Percentiles rank a stretch among this genome's conserved stretches.
Conservation (phyloP, 2,329 filamentous ascomycete species). For the Macroventuria anomochaeta region DNA sequence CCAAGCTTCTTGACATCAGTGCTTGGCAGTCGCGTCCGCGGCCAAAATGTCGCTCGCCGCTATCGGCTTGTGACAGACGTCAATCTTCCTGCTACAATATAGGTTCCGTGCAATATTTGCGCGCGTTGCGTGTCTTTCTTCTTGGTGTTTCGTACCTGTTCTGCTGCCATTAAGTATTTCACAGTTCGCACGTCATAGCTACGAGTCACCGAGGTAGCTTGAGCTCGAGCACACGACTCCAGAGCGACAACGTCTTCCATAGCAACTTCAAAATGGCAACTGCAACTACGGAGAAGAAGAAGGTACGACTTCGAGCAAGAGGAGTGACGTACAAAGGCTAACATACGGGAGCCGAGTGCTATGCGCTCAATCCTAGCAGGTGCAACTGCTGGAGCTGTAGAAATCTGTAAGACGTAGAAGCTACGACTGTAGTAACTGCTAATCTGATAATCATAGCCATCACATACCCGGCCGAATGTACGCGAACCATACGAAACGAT, state of each 20-base stretch:
- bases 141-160: not conserved
- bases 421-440: no score
- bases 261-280: slow-evolving; percentile 31
- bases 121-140: not conserved
- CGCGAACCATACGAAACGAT: slow-evolving; percentile 29
- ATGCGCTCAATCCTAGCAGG: slow-evolving; percentile 91
- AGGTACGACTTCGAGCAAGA: slow-evolving; percentile 24
- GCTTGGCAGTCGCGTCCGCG: slow-evolving; percentile 16
- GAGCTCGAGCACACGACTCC: slow-evolving; percentile 11
- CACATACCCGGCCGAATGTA: slow-evolving; percentile 94
- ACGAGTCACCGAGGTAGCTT: slow-evolving; percentile 13
- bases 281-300: slow-evolving; percentile 45
- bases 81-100: not conserved
- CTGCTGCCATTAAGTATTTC: not conserved
- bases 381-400: slow-evolving; percentile 89
- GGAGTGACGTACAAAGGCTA: not conserved
- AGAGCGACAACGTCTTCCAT: not conserved
- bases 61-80: slow-evolving; percentile 15
- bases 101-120: not conserved
- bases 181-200: slow-evolving; percentile 16
- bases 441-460: slow-evolving; percentile 64
- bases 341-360: slow-evolving; percentile 68
- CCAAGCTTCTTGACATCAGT: slow-evolving; percentile 26
- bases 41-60: slow-evolving; percentile 20
- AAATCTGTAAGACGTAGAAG: slow-evolving; percentile 74